These are phyloP conservation scores for Xylariaceae sp. DNA, from an alignment of 2,329 filamentous ascomycete species.

Conservation along the genomic window DNA sequence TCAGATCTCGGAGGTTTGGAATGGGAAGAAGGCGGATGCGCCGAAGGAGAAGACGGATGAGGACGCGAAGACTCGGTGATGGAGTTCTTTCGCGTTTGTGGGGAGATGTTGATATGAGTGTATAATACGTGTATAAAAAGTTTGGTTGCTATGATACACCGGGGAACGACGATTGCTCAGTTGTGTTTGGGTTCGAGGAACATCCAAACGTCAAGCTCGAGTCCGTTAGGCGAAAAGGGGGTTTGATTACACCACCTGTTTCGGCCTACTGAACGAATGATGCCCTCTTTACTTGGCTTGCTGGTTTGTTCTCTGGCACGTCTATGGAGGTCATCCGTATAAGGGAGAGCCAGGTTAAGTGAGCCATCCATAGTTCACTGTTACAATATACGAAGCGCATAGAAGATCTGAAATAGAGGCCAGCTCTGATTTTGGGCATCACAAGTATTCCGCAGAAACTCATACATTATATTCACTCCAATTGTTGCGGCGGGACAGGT, in stretches of 20 bases:
- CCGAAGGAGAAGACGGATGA: slow-evolving; percentile 31
- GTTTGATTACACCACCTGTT: background rate
- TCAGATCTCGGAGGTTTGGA: slow-evolving; percentile 51
- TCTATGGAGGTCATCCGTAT: no score
- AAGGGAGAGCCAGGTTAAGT: no score
- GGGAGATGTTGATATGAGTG: slow-evolving; percentile 11
- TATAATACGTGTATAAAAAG: slow-evolving; percentile 10
- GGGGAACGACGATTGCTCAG: slow-evolving; percentile 3
- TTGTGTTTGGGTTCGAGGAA: background rate
- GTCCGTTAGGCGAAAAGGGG: background rate
- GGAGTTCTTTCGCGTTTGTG: slow-evolving; percentile 25
- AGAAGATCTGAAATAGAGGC: no score
- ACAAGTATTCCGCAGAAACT: no score
- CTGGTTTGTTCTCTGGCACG: no score
- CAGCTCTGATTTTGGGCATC: no score
- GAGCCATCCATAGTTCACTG: no score
- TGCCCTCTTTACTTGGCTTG: no score
- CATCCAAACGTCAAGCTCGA: no score
- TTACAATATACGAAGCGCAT: no score
- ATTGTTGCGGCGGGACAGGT: no score
- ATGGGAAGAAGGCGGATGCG: slow-evolving; percentile 20
- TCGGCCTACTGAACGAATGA: background rate
- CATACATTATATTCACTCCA: no score
- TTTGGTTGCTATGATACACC: background rate
- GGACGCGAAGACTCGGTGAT: slow-evolving; percentile 20